Percentiles rank a stretch among this genome's conserved stretches.
Conservation (phyloP, 2,329 filamentous ascomycete species). For the Sclerotiophoma versabilis region DNA sequence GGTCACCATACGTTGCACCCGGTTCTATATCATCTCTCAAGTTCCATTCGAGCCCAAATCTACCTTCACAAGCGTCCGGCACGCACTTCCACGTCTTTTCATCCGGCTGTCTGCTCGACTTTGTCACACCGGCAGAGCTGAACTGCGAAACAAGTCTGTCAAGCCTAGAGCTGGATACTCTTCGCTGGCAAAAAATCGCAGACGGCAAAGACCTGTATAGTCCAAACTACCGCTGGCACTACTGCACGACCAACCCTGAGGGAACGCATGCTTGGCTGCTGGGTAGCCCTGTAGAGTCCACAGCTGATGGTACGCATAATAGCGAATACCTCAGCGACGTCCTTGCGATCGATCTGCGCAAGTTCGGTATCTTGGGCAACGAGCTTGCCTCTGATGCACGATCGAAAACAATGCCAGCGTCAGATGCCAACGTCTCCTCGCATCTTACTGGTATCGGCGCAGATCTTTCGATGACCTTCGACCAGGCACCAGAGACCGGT, state of each 20-base stretch:
- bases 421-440: conserved; percentile 61
- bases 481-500: conserved; percentile 81
- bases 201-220: conserved; percentile 95
- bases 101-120: conserved; percentile 89
- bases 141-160: conserved; percentile 92
- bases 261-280: conserved; percentile 96
- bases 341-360: conserved; percentile 88
- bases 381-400: conserved; percentile 60
- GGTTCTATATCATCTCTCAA: conserved; percentile 89
- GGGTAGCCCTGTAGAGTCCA: conserved; percentile 82
- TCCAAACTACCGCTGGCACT: conserved; percentile 94
- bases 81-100: conserved; percentile 96
- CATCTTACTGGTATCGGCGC: conserved; percentile 73
- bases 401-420: conserved; percentile 54
- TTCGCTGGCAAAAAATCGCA: conserved; percentile 94
- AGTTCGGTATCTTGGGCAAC: conserved; percentile 89
- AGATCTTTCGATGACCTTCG: conserved; percentile 86
- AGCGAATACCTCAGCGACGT: conserved; percentile 96
- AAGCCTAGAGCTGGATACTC: conserved; percentile 81
- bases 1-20: conserved; percentile 66
- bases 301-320: conserved; percentile 70
- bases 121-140: conserved; percentile 89
- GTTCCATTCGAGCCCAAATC: conserved; percentile 84
- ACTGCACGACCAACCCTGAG: conserved; percentile 93
- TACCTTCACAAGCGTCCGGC: conserved; percentile 87